Evolutionary conservation across 345 rosid genomes (phyloP).

Genomic region (Odontarrhena argentea): DNA sequence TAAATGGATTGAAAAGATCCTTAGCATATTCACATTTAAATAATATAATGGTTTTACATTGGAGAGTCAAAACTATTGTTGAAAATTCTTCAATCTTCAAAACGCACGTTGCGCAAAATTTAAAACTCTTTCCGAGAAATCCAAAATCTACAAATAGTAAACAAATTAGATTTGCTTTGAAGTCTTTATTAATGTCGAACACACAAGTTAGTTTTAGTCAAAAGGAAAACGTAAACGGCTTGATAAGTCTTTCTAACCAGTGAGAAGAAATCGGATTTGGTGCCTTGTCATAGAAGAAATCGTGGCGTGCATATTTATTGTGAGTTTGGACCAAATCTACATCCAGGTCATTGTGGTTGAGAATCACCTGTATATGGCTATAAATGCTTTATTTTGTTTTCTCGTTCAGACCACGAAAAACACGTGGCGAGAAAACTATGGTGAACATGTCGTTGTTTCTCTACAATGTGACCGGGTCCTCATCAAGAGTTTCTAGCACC

Average conservation of each 20-base stretch:
- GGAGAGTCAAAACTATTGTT: neutral
- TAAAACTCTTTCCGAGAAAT: neutral
- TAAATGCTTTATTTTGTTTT: neutral
- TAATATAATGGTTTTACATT: no score
- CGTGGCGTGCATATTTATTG: slow-evolving; percentile 30
- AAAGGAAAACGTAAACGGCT: slow-evolving; percentile 17
- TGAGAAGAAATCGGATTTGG: neutral
- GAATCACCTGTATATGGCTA: slow-evolving; percentile 11
- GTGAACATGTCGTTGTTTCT: slow-evolving; percentile 19
- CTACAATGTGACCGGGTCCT: slow-evolving; percentile 20
- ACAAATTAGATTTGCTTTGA: slow-evolving; percentile 19
- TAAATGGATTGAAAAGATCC: no score
- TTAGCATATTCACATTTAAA: no score
- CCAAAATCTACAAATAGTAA: neutral
- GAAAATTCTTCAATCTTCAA: neutral
- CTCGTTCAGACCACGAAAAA: slow-evolving; percentile 3
- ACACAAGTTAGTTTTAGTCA: slow-evolving; percentile 22
- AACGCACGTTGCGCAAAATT: slow-evolving; percentile 8
- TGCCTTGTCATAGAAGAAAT: slow-evolving; percentile 23
- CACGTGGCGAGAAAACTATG: slow-evolving; percentile 22
- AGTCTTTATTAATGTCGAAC: slow-evolving; percentile 1
- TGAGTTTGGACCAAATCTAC: slow-evolving; percentile 35
- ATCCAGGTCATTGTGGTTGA: slow-evolving; percentile 30
- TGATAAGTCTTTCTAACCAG: slow-evolving; percentile 17
- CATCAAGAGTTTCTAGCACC: slow-evolving; percentile 33